Conservation (phyloP, 805 yeast genomes). For the Wickerhamiella sergipiensis region DNA sequence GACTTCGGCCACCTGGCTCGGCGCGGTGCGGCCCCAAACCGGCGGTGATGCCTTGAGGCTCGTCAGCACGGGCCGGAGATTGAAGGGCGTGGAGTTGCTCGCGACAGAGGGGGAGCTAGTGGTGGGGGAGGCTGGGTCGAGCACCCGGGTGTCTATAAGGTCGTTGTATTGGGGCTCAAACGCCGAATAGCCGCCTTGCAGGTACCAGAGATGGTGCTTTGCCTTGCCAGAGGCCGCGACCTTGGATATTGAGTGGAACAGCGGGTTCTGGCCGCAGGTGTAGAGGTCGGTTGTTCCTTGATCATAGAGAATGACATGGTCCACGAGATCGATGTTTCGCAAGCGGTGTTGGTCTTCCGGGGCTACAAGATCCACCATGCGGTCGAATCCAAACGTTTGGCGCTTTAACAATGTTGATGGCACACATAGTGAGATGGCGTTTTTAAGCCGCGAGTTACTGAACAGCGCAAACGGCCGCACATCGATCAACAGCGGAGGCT, state of each 20-base stretch:
- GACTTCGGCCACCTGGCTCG: conserved; percentile 4
- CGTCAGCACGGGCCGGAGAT: conserved; percentile 2
- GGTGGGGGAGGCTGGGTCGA: background rate
- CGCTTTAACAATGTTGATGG: conserved; percentile 84
- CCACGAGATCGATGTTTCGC: conserved; percentile 13
- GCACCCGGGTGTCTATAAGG: conserved; percentile 2
- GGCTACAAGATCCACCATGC: conserved; percentile 26
- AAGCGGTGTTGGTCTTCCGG: conserved; percentile 20
- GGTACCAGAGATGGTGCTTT: conserved; percentile 14
- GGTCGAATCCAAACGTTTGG: conserved; percentile 45
- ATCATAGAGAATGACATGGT: conserved; percentile 39
- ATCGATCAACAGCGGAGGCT: conserved; percentile 42
- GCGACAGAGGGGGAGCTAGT: background rate
- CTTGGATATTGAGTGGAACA: conserved; percentile 18
- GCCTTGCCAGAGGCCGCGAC: background rate
- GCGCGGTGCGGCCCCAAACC: background rate
- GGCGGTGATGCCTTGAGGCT: conserved; percentile 3
- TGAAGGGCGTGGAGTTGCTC: conserved; percentile 2
- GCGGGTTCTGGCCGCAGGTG: conserved; percentile 11
- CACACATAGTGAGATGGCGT: conserved; percentile 63
- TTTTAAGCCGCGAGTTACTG: conserved; percentile 39
- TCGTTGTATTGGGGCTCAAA: background rate
- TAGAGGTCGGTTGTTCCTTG: conserved; percentile 10
- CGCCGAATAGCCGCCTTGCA: conserved; percentile 19
- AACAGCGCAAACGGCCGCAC: conserved; percentile 71